Evolutionary conservation across 345 rosid genomes (phyloP).

Genomic region (Angophora floribunda): DNA sequence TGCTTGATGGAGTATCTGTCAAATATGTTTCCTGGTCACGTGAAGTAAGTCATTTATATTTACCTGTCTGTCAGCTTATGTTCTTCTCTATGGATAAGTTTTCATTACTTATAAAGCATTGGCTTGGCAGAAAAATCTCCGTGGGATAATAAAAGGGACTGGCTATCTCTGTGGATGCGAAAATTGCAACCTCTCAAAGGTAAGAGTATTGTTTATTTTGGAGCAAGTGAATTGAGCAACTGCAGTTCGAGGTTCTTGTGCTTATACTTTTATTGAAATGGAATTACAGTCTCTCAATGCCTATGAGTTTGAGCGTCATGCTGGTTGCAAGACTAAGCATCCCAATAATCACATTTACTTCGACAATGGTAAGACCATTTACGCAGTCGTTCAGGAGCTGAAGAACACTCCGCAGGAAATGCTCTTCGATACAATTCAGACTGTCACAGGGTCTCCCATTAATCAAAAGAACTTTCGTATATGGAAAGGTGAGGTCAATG

Average conservation of each 20-base stretch:
- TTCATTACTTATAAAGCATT: background rate
- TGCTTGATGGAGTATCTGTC: constrained; percentile 58
- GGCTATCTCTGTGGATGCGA: constrained; percentile 53
- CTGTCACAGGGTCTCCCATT: constrained; percentile 35
- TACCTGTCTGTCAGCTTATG: background rate
- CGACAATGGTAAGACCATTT: constrained; percentile 60
- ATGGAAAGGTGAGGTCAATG: constrained; percentile 38
- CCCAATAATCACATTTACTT: constrained; percentile 67
- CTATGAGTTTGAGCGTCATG: constrained; percentile 59
- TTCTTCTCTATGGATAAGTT: background rate
- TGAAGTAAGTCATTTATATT: constrained; percentile 25
- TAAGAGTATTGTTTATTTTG: background rate
- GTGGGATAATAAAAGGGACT: constrained; percentile 36
- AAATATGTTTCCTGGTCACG: constrained; percentile 62
- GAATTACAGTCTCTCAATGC: constrained; percentile 45
- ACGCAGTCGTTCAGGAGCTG: constrained; percentile 58
- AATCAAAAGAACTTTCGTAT: constrained; percentile 44
- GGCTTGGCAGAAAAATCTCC: constrained; percentile 33
- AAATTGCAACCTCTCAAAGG: constrained; percentile 43
- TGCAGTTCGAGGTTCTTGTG: background rate
- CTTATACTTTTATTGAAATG: background rate
- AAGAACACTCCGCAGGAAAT: constrained; percentile 47
- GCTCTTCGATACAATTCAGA: constrained; percentile 48
- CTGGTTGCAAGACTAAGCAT: constrained; percentile 67
- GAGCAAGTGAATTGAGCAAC: background rate